phyloP scores from a whole-genome alignment of 306 rosid genomes.

The Trifolium subterraneum region DNA sequence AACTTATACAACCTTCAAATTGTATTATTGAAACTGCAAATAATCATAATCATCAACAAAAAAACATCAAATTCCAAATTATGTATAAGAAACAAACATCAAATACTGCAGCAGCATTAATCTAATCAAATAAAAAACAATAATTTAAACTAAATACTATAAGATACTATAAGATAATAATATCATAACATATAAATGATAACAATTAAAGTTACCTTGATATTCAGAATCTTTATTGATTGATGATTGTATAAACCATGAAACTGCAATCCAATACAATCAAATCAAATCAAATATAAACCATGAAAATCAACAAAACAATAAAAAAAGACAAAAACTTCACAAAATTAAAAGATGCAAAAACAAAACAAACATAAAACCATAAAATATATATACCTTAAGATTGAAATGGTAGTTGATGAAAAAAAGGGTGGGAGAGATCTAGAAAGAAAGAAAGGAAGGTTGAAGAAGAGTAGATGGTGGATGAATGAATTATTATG shows the following conservation, averaged over 20 bases:
- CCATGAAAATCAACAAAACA: slow-evolving; percentile 13
- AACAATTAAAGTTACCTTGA: background rate
- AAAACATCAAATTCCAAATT: slow-evolving; percentile 3
- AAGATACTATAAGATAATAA: background rate
- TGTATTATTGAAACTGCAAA: slow-evolving; percentile 28
- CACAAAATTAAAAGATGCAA: background rate
- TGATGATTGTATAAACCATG: background rate
- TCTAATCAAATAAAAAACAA: background rate
- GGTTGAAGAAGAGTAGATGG: slow-evolving; percentile 25
- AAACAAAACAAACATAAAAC: background rate
- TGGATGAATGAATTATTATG: background rate
- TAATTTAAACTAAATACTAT: background rate
- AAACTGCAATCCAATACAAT: slow-evolving; percentile 30
- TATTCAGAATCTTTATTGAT: background rate
- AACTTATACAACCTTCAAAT: slow-evolving; percentile 30
- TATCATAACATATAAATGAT: background rate
- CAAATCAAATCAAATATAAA: slow-evolving; percentile 21
- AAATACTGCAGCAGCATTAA: slow-evolving; percentile 5
- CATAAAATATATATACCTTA: slow-evolving; percentile 35
- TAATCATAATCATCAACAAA: slow-evolving; percentile 39
- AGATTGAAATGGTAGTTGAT: background rate
- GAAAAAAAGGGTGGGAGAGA: slow-evolving; percentile 1
- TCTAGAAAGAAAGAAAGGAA: slow-evolving; percentile 16
- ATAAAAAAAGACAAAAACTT: slow-evolving; percentile 38
- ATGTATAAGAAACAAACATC: slow-evolving; percentile 26